Conservation (phyloP, 768 basidiomycete genomes). For the Pleurotus cornucopiae region DNA sequence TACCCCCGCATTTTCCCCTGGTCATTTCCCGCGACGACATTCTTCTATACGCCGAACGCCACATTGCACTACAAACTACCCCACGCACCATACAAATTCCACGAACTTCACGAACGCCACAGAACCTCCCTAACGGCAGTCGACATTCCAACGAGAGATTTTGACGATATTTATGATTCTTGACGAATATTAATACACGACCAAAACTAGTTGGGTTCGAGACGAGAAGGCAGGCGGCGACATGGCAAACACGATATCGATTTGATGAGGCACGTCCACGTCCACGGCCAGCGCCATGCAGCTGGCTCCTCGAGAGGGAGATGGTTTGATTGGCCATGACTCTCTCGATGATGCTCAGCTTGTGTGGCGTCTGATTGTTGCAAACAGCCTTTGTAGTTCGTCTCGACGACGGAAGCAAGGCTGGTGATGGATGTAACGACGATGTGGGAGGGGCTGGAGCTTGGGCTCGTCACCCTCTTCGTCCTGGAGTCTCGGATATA, state of each 20-base stretch:
- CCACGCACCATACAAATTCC: too few relatives aligned
- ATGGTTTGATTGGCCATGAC: too few relatives aligned
- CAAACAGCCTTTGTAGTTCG: neutral
- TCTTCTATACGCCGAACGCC: neutral
- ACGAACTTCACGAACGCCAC: too few relatives aligned
- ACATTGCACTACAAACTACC: too few relatives aligned
- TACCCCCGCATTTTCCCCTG: neutral
- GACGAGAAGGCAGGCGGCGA: neutral
- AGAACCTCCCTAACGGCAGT: slow-evolving; percentile 15
- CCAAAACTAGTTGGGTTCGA: neutral
- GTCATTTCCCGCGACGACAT: slow-evolving; percentile 2
- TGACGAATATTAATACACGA: slow-evolving; percentile 9
- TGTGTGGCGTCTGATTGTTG: too few relatives aligned
- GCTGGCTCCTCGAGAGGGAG: too few relatives aligned
- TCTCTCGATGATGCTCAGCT: too few relatives aligned
- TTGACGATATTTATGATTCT: slow-evolving; percentile 16
- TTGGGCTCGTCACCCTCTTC: neutral
- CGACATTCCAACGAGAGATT: too few relatives aligned
- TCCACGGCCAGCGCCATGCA: neutral
- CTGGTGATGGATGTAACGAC: neutral
- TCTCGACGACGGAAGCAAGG: neutral
- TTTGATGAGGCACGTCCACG: slow-evolving; percentile 9
- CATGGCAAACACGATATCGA: neutral
- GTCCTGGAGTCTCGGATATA: neutral
- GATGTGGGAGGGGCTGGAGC: neutral